Evolutionary conservation across 805 yeast species (phyloP), one percentile per base, ranked within the genome.

Genomic region (Yamadazyma olivae): DNA sequence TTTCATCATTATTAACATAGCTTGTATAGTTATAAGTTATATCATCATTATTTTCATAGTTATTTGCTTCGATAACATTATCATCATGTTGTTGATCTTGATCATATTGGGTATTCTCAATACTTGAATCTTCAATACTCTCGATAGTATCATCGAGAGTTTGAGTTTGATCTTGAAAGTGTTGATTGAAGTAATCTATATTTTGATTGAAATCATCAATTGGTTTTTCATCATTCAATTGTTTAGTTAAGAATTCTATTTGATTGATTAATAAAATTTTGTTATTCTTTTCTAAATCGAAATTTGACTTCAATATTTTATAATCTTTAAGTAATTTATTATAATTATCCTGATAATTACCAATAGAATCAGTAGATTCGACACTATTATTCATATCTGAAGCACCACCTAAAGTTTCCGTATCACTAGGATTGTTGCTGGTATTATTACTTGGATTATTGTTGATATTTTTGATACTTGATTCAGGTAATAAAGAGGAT

Each of bases 261-360:
- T 76, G 79, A 46, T 75, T 80, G 32, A 76, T 72, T 34, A 76
- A 70, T 30, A 71, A 57, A 39, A 70, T 60, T 45, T 74, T 74
- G 26, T 78, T 73, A 46, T 67, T 74, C 32, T 67, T 64, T 46
- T 76, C 82, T 17, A 76, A 55, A 43, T 76, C 81, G 44, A 63
- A 67, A 43, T 76, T 75, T 36, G 70, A 65, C 46, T 70, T 69
- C 15, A 76, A 55, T 2, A 71, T 64, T 33, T 58, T 59, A 45
- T 48, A 64, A 30, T 65, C 67, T 35, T 55, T 64, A 23, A 53
- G 37, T 17, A 68, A 44, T 36, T 56, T 51, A 30, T 53, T 43
- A 46, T 58, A 62, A 40, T 53, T 57, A 6, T 13, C n/a, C 14
- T 27, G 6, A n/a, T 25, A 25, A 15, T 25, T 13, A 13, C 9